These are phyloP conservation scores for Eremochloa ophiuroides DNA, from an alignment of 176 grass and related monocot species.

Conservation along the genomic window DNA sequence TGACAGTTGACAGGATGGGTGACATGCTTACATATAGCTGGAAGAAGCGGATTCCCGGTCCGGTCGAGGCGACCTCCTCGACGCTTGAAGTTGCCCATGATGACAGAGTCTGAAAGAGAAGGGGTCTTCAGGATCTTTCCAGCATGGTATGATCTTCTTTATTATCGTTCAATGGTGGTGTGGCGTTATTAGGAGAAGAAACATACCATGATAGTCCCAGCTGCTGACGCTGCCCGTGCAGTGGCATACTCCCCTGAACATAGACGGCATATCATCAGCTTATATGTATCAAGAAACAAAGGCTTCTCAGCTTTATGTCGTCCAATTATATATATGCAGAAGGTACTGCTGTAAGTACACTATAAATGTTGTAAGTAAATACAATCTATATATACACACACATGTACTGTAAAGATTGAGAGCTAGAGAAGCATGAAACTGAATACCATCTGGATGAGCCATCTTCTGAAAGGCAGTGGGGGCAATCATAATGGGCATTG, in stretches of 20 bases:
- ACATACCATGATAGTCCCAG: constrained; percentile 85
- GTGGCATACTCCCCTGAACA: constrained; percentile 85
- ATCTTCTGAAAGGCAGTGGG: constrained; percentile 92
- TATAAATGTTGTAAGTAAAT: neutral
- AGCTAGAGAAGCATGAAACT: neutral
- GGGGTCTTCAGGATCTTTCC: neutral
- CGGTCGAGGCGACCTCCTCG: constrained; percentile 93
- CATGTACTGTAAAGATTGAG: neutral
- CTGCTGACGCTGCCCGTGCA: constrained; percentile 78
- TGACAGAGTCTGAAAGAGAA: constrained; percentile 67
- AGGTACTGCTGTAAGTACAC: neutral
- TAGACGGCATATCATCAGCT: neutral
- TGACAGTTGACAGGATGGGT: neutral
- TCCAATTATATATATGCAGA: neutral
- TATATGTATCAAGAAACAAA: neutral
- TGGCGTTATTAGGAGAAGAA: neutral
- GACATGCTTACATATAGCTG: constrained; percentile 73
- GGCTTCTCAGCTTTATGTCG: neutral
- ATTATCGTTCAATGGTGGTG: neutral
- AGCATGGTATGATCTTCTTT: neutral
- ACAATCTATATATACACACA: neutral
- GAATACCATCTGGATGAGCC: constrained; percentile 90
- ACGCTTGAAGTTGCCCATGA: constrained; percentile 99
- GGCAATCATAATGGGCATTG: constrained; percentile 96
- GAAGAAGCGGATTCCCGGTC: constrained; percentile 97